Percentiles rank a stretch among this genome's conserved stretches.
Conservation (phyloP, 371 early-diverging fungal species). For the Mortierella sp. region DNA sequence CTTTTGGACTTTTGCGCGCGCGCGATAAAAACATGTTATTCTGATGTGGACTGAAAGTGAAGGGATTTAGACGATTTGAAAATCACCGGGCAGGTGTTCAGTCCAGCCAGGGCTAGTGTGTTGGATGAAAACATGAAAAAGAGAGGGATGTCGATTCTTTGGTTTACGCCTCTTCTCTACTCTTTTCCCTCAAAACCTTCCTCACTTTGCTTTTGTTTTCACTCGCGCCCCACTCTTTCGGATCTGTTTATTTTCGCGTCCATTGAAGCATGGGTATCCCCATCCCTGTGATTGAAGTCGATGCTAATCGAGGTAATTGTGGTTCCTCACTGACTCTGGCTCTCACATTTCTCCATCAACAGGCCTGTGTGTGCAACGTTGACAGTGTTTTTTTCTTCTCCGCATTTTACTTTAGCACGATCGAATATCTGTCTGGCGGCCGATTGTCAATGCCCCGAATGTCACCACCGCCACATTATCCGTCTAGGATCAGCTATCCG, state of each 20-base stretch:
- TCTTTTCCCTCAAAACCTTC: no score
- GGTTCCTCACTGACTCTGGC: no score
- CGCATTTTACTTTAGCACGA: neutral
- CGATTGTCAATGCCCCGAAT: constrained; percentile 3
- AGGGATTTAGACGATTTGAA: neutral
- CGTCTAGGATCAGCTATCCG: constrained; percentile 3
- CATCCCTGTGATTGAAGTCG: neutral
- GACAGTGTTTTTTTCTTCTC: neutral
- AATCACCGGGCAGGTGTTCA: neutral
- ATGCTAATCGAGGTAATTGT: neutral
- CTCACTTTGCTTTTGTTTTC: neutral
- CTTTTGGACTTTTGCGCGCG: neutral
- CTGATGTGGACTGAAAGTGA: neutral
- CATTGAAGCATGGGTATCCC: neutral
- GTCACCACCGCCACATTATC: neutral
- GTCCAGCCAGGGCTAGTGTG: neutral
- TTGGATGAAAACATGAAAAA: no score
- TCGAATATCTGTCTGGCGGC: neutral
- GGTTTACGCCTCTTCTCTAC: no score
- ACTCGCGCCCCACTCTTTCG: neutral
- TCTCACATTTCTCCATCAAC: neutral
- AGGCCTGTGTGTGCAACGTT: no score
- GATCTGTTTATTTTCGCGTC: neutral
- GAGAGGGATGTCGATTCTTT: no score
- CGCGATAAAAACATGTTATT: neutral